These are phyloP conservation scores for Carallia brachiata DNA, from an alignment of 345 rosid genomes.

Conservation along the genomic window DNA sequence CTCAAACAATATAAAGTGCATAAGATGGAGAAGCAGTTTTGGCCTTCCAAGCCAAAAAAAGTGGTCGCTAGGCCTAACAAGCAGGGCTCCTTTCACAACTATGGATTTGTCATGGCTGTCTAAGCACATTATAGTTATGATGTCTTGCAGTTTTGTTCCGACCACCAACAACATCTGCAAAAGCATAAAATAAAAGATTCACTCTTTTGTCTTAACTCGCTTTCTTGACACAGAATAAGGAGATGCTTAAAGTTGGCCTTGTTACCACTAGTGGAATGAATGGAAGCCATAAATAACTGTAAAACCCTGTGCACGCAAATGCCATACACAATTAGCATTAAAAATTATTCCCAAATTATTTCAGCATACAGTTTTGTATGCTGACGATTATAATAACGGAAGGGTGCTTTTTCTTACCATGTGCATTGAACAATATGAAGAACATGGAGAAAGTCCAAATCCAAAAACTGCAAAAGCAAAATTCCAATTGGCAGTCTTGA, in stretches of 20 bases:
- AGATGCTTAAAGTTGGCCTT: background rate
- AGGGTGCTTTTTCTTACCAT: conserved; percentile 37
- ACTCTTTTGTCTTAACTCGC: background rate
- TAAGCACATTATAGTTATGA: conserved; percentile 56
- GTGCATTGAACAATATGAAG: conserved; percentile 69
- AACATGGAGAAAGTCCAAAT: conserved; percentile 58
- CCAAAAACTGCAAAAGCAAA: conserved; percentile 57
- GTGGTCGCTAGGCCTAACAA: conserved; percentile 59
- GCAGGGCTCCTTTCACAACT: conserved; percentile 52
- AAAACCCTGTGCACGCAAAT: conserved; percentile 43
- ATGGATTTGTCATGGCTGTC: conserved; percentile 47
- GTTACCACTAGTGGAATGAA: conserved; percentile 74
- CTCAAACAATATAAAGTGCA: conserved; percentile 60
- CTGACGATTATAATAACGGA: background rate
- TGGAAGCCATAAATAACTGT: conserved; percentile 74
- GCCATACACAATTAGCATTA: background rate
- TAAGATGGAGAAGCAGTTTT: conserved; percentile 49
- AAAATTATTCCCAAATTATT: background rate
- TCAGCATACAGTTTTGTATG: background rate
- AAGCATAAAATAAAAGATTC: background rate
- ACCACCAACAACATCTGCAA: conserved; percentile 51
- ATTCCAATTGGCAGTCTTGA: background rate
- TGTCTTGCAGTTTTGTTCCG: conserved; percentile 56
- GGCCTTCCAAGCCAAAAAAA: conserved; percentile 61
- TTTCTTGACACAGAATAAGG: background rate